phyloP scores from a whole-genome alignment of 2,329 filamentous ascomycete species.

The Claviceps fusiformis region DNA sequence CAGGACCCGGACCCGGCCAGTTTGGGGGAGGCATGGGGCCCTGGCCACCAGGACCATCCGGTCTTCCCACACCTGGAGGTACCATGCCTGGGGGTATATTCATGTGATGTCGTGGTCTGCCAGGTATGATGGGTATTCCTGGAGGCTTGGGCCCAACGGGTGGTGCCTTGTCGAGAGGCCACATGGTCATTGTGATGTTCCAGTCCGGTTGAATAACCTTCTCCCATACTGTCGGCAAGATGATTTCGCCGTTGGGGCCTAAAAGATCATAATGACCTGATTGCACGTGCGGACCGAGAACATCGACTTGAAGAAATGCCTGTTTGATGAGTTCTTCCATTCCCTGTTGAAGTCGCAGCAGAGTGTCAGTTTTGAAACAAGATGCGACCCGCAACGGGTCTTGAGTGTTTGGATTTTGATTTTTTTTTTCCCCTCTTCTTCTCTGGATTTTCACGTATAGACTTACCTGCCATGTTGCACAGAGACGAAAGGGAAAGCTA shows the following conservation, averaged over 20 bases:
- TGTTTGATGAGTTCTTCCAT: constrained; percentile 82
- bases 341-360: constrained; percentile 36
- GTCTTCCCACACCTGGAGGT: not conserved
- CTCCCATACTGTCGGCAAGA: constrained; percentile 67
- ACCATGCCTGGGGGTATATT: constrained; percentile 1
- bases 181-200: constrained; percentile 42
- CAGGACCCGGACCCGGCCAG: constrained; percentile 5
- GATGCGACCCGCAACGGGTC: not conserved
- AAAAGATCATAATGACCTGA: constrained; percentile 70
- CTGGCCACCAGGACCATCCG: constrained; percentile 3
- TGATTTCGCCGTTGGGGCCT: constrained; percentile 69
- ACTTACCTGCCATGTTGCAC: constrained; percentile 69
- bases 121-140: constrained; percentile 2
- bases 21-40: constrained; percentile 7
- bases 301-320: constrained; percentile 66
- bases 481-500: constrained; percentile 78
- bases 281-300: constrained; percentile 62
- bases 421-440: not conserved
- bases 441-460: not conserved
- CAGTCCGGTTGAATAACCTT: constrained; percentile 63
- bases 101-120: constrained; percentile 4
- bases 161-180: constrained; percentile 36
- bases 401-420: not conserved
- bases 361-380: constrained; percentile 3
- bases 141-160: not conserved